These are phyloP conservation scores for Paecilomyces variotii DNA, from an alignment of 2,329 filamentous ascomycete genomes.

Conservation along the genomic window DNA sequence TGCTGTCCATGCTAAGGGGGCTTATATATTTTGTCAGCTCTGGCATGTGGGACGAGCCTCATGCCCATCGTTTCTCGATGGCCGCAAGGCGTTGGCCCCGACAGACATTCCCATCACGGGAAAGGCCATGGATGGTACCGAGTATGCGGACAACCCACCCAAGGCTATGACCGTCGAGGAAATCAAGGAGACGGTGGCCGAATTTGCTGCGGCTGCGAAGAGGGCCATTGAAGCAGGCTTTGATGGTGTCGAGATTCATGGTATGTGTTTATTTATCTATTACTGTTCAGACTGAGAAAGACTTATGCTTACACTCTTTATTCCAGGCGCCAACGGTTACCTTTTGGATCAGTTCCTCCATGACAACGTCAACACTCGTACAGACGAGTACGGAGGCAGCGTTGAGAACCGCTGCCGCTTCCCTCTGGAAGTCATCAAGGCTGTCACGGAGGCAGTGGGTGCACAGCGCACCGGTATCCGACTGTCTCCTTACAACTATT, in stretches of 20 bases:
- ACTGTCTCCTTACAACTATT: constrained; percentile 52
- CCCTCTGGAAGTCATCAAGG: constrained; percentile 45
- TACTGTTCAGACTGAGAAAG: constrained; percentile 32
- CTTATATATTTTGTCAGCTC: constrained; percentile 25
- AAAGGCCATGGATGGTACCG: constrained; percentile 28
- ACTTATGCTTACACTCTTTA: constrained; percentile 29
- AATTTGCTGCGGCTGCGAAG: constrained; percentile 36
- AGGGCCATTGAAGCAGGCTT: constrained; percentile 42
- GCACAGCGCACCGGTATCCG: constrained; percentile 48
- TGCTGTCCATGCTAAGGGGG: constrained; percentile 24
- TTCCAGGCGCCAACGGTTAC: constrained; percentile 60
- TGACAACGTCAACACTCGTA: constrained; percentile 47
- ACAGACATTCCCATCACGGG: constrained; percentile 30
- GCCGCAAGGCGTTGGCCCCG: constrained; percentile 15
- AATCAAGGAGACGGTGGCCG: constrained; percentile 29
- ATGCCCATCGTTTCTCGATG: constrained; percentile 30
- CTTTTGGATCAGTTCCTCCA: constrained; percentile 59
- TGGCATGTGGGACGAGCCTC: constrained; percentile 32
- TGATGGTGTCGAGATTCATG: constrained; percentile 42
- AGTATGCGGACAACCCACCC: constrained; percentile 23
- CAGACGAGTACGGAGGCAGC: constrained; percentile 41
- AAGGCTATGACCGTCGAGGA: constrained; percentile 29
- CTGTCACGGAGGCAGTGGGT: constrained; percentile 38
- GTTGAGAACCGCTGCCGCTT: constrained; percentile 45
- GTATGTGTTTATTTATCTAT: constrained; percentile 7